phyloP scores from a whole-genome alignment of 495 filamentous ascomycete species.

The Neurospora sublineolata region DNA sequence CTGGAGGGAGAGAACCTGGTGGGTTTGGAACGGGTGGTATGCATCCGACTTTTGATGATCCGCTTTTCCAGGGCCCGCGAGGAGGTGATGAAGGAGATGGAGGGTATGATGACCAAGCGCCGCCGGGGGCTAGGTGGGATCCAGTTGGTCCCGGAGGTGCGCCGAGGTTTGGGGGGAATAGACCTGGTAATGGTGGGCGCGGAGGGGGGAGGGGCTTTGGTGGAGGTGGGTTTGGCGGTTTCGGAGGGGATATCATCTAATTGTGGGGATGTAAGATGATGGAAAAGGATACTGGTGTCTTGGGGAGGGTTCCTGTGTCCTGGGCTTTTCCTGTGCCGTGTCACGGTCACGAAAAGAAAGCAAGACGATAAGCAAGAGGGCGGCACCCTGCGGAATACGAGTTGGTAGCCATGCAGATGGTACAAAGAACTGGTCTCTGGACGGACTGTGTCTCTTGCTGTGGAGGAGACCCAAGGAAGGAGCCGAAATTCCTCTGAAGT shows the following conservation, averaged over 20 bases:
- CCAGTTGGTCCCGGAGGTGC: slow-evolving; percentile 63
- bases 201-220: slow-evolving; percentile 22
- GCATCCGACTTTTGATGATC: slow-evolving; percentile 94
- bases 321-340: too few species aligned
- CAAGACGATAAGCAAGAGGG: too few species aligned
- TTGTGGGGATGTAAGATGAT: too few species aligned
- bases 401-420: too few species aligned
- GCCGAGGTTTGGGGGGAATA: slow-evolving; percentile 28
- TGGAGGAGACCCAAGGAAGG: too few species aligned
- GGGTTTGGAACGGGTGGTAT: slow-evolving; percentile 55
- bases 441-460: too few species aligned
- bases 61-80: slow-evolving; percentile 59
- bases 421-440: too few species aligned
- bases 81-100: slow-evolving; percentile 25
- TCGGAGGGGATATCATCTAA: slow-evolving; percentile 34
- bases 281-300: too few species aligned
- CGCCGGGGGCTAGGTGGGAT: slow-evolving; percentile 59
- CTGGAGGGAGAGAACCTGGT: neutral
- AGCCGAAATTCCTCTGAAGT: too few species aligned
- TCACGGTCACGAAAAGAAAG: too few species aligned
- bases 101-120: slow-evolving; percentile 41
- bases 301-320: too few species aligned
- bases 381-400: too few species aligned
- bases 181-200: slow-evolving; percentile 14
- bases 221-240: slow-evolving; percentile 21